phyloP scores from a whole-genome alignment of 208 protist genomes.

The Lotmaria passim region DNA sequence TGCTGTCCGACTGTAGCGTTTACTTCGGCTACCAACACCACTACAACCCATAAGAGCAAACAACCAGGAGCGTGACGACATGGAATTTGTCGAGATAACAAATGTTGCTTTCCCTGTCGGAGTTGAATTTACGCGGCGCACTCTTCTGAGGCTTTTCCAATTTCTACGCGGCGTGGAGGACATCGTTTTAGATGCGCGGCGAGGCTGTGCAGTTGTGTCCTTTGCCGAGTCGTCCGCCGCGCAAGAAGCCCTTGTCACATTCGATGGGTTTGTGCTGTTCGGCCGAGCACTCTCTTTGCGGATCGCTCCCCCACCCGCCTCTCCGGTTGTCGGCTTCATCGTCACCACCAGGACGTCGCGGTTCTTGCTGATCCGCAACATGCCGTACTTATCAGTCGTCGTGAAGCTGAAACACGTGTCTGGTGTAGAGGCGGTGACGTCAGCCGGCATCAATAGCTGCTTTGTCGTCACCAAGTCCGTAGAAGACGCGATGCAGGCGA shows the following conservation, averaged over 20 bases:
- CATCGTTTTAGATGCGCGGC: conserved; percentile 57
- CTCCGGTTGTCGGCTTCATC: conserved; percentile 56
- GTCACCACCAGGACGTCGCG: conserved; percentile 50
- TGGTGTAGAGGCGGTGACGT: conserved; percentile 49
- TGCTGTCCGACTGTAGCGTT: too few relatives aligned
- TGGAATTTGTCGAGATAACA: conserved; percentile 63
- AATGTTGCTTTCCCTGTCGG: conserved; percentile 62
- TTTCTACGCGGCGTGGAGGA: conserved; percentile 52
- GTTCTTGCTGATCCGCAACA: conserved; percentile 53
- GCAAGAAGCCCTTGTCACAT: conserved; percentile 66
- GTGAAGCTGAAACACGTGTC: conserved; percentile 56
- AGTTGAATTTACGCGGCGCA: conserved; percentile 61
- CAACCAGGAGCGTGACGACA: background rate
- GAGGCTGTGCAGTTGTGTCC: conserved; percentile 52
- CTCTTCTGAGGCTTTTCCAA: conserved; percentile 52
- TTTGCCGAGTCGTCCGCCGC: conserved; percentile 64
- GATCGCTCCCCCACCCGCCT: conserved; percentile 52
- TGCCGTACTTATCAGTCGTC: conserved; percentile 56
- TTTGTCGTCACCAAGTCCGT: conserved; percentile 41
- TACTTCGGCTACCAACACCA: background rate
- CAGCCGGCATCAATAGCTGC: conserved; percentile 45
- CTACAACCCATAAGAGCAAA: background rate
- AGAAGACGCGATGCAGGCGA: conserved; percentile 21
- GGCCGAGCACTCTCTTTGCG: conserved; percentile 44
- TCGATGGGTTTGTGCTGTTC: conserved; percentile 74